Base-by-base conservation (phyloP, 768 basidiomycete species). In the Suillus spraguei region DNA sequence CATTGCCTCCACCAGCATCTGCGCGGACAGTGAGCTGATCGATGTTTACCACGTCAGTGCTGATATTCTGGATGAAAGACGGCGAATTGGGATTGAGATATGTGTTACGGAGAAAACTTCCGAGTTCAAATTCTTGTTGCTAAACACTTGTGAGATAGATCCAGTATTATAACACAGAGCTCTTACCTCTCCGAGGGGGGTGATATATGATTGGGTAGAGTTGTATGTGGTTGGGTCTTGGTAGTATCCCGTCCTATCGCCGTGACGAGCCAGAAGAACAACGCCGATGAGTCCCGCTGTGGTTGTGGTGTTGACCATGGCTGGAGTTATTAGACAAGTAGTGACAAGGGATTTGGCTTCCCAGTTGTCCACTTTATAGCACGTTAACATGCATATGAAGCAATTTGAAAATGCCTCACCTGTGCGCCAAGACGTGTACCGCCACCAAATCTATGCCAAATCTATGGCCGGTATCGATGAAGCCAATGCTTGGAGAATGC, bases 1-100 rank as follows among this genome's bases (percentile, higher is more conserved):
- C 87, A 28, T 86, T 82, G 59, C 92, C 92, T 75, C 87, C 87
- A 52, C 92, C 92, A 56, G 87, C 86, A 76, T 94, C 93, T 69
- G 90, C 91, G 65, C 87, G 87, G 60, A 90, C 83, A 67, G 85
- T 87, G 64, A 94, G 81, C 74, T 92, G 84, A 67, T 79, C 82
- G 68, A 89, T 83, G 77, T 90, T 81, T 35, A 85, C 89, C 60
- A 92, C 77, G 71, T 90, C 85, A 41, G 82, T 79, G 66, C 83
- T 79, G 72, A 92, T 85, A 60, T 85, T 87, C 65, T 83, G 81
- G 65, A 93, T 88, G 75, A 85, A 88, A 53, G 86, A 87, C 13
- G 87, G 72, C 32, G 90, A 91, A 22, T 74, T 75, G 60, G 83
- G 79, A 67, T 83, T 77, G 72, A 93, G 82, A 78, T 92, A 92